Evolutionary conservation across 2,329 filamentous ascomycete genomes (phyloP), one percentile per base, ranked within the genome.

Genomic region (Talaromyces marneffei): DNA sequence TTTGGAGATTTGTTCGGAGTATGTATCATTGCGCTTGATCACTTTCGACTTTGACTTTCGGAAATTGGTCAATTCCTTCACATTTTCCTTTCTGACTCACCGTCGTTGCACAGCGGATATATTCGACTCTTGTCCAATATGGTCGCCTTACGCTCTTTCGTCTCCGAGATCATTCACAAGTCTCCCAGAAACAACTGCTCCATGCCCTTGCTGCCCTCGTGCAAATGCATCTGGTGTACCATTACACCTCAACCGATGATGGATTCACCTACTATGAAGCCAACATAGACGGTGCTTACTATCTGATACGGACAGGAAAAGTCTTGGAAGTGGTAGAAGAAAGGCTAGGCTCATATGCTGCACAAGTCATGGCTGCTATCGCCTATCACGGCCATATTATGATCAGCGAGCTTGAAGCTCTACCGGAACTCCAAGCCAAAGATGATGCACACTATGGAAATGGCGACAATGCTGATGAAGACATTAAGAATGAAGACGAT

Each of bases 1-100:
- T 93, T 94, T 75, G 94, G 94, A 72, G 90, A 96, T 78, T 86
- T 97, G 62, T 91, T 92, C 65, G 91, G 91, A 73, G 93, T 97
- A 89, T 71, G 88, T 80, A 50, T 53, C 18, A 48, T 40, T 23
- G 14, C 20, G 12, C 37, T 52, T 52, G 29, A 52, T 7, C 33
- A 3, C 20, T 23, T 4, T 33, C n/a, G n/a, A 52, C 27, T 20
- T 52, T 52, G 48, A 8, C n/a, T 33, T 0, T 33, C 12, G 16
- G 42, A 25, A 46, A 52, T 33, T 29, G 33, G 61, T 20, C 48
- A 52, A 52, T 52, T 52, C 9, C 10, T 35, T 33, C 27, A 52
- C 29, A 27, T 60, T 60, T 39, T 42, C 52, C 39, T 31, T 39
- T 29, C 52, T 52, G 39, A 52, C 50, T 60, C 48, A 37, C 27